phyloP scores from a whole-genome alignment of 2,329 filamentous ascomycete genomes.

The Alternaria triticina region DNA sequence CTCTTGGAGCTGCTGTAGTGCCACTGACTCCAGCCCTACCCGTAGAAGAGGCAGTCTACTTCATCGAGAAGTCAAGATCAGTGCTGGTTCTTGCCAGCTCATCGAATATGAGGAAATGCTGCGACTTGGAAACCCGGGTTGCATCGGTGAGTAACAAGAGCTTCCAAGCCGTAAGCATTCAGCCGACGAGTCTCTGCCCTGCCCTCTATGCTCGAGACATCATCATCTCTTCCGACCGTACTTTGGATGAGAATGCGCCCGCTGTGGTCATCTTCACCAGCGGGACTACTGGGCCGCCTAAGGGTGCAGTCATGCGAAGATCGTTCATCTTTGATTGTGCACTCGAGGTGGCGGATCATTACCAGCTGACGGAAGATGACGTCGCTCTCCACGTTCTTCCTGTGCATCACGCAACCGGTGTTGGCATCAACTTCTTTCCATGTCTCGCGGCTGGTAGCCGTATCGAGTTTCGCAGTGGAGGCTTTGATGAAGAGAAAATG shows the following conservation, averaged over 20 bases:
- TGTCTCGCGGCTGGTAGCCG: conserved; percentile 41
- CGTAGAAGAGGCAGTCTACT: conserved; percentile 55
- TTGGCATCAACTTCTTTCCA: conserved; percentile 46
- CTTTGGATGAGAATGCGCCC: conserved; percentile 50
- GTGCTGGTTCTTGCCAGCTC: conserved; percentile 50
- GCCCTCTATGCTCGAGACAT: conserved; percentile 42
- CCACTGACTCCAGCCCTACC: conserved; percentile 53
- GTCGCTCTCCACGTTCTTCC: conserved; percentile 44
- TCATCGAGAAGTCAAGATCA: conserved; percentile 49
- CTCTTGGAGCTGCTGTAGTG: conserved; percentile 56
- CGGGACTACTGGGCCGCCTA: conserved; percentile 56
- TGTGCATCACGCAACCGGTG: conserved; percentile 46
- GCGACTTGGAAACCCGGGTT: conserved; percentile 34
- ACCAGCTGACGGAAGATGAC: conserved; percentile 39
- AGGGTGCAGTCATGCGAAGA: conserved; percentile 54
- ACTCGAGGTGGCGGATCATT: conserved; percentile 43
- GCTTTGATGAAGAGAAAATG: conserved; percentile 45
- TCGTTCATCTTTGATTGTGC: conserved; percentile 49
- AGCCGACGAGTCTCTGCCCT: conserved; percentile 41
- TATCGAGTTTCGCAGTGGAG: conserved; percentile 45
- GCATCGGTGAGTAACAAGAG: conserved; percentile 32
- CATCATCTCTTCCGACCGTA: conserved; percentile 50
- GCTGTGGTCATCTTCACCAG: conserved; percentile 56
- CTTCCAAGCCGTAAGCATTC: conserved; percentile 49
- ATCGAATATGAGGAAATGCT: conserved; percentile 39